A percentile compares a stretch with the other conserved stretches of the same genome.
Evolutionary conservation across 768 basidiomycete species (phyloP).

Genomic region (Calvatia gigantea): DNA sequence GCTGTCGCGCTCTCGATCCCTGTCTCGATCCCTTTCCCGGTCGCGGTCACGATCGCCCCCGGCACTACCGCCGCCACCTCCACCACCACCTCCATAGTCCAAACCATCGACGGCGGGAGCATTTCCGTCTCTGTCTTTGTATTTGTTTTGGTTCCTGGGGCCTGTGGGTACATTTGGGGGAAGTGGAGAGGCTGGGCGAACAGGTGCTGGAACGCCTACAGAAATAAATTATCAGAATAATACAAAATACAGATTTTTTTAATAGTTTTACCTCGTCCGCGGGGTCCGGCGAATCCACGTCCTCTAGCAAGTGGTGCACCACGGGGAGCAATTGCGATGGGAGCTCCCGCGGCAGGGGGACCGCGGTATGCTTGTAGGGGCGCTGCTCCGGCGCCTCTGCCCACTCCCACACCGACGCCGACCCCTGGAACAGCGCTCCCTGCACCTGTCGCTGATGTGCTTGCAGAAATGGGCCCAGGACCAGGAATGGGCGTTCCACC

Average conservation of each 20-base stretch:
- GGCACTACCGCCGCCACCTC: constrained; percentile 40
- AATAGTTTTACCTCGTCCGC: constrained; percentile 34
- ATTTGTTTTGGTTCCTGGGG: constrained; percentile 84
- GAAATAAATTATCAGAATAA: constrained; percentile 3
- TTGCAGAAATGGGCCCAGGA: not conserved
- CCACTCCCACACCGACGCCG: constrained; percentile 4
- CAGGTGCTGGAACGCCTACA: constrained; percentile 48
- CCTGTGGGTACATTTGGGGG: constrained; percentile 88
- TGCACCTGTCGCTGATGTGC: not conserved
- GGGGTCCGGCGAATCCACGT: constrained; percentile 37
- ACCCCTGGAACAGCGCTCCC: not conserved
- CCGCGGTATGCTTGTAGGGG: constrained; percentile 11
- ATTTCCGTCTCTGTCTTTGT: constrained; percentile 85
- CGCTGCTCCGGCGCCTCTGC: constrained; percentile 21
- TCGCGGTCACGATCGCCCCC: constrained; percentile 2
- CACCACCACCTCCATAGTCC: constrained; percentile 59
- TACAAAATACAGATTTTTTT: constrained; percentile 11
- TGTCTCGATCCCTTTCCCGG: constrained; percentile 18
- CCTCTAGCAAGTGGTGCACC: constrained; percentile 35
- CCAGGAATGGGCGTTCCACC: constrained; percentile 3
- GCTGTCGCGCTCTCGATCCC: constrained; percentile 22
- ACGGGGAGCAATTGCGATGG: constrained; percentile 32
- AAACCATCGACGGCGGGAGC: constrained; percentile 86
- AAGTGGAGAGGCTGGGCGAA: constrained; percentile 78
- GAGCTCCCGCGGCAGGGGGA: constrained; percentile 21